Conservation (phyloP, 176 grass and related monocot genomes). For the Saccharum officinarum region DNA sequence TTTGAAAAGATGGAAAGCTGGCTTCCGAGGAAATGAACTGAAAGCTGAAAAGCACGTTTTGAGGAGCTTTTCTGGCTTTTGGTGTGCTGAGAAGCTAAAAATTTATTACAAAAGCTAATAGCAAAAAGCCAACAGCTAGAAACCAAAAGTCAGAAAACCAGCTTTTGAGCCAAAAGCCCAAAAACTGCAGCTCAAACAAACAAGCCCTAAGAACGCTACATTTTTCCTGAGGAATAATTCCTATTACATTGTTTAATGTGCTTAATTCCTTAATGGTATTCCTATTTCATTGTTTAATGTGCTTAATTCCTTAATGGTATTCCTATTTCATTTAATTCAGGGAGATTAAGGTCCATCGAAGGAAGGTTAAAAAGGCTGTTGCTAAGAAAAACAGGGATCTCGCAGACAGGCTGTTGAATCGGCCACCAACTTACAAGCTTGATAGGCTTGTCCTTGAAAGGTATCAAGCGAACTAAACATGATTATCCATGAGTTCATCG, state of each 20-base stretch:
- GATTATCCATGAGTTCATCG: neutral
- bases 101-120: too few relatives aligned
- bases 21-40: neutral
- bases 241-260: neutral
- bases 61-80: neutral
- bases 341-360: constrained; percentile 67
- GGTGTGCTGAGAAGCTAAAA: neutral
- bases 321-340: constrained; percentile 38
- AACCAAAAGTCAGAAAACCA: neutral
- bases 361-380: constrained; percentile 81
- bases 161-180: too few relatives aligned
- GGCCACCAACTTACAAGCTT: constrained; percentile 79
- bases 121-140: neutral
- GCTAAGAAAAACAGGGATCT: constrained; percentile 95
- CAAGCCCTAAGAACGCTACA: neutral
- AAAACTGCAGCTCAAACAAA: neutral
- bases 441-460: constrained; percentile 91
- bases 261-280: neutral
- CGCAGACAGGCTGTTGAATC: constrained; percentile 72
- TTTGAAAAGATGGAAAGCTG: neutral
- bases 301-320: neutral
- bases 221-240: neutral
- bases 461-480: constrained; percentile 35
- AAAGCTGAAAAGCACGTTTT: neutral
- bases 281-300: neutral